Base-by-base conservation (phyloP, 1,284 basidiomycete genomes). In the Malassezia globosa region DNA sequence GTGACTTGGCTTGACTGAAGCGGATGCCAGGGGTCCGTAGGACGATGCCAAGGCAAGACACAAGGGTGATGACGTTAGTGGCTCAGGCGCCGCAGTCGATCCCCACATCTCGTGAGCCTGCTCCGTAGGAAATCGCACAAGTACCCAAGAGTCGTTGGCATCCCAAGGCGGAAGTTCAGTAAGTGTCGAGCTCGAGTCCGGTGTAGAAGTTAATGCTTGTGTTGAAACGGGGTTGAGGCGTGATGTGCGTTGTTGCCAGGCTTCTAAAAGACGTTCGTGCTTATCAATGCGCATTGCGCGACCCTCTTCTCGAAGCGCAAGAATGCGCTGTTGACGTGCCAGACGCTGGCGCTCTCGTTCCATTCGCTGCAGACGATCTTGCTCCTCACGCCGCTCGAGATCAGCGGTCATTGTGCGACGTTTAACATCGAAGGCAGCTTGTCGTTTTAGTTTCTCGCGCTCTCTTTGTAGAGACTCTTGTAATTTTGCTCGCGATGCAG, bases 351-450 rank as follows among this genome's bases (percentile, higher is more conserved):
- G 27, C 27, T 26, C 39, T 18, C 41, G 47, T 41, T 23, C 21
- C 35, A 16, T 22, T 4, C 40, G 36, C 11, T 19, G 37, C 24
- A 26, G 31, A 39, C 48, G 64, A 77, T 79, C 77, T 53, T 80
- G 79, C 37, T 81, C 82, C 42, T 94, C 89, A 21, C 83, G 77
- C 54, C 81, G 81, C 62, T 87, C 83, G 14, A 94, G 77, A 55
- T 90, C 89, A 51, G 86, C 82, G 10, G 89, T 79, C 64, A 89
- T 77, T 18, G 73, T 79, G 70, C 84, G 85, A 24, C 86, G 78
- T 70, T 88, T 87, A 48, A 75, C 77, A 62, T 89, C 84, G 69
- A 82, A 85, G 10, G 79, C 74, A 5, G 85, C 78, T 62, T 81
- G 86, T 10, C 85, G 79, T 44, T 81, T 80, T 36, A 80, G 81